Evolutionary conservation across 768 basidiomycete species (phyloP), one percentile per base, ranked within the genome.

Genomic region (Naematelia aurantialba): DNA sequence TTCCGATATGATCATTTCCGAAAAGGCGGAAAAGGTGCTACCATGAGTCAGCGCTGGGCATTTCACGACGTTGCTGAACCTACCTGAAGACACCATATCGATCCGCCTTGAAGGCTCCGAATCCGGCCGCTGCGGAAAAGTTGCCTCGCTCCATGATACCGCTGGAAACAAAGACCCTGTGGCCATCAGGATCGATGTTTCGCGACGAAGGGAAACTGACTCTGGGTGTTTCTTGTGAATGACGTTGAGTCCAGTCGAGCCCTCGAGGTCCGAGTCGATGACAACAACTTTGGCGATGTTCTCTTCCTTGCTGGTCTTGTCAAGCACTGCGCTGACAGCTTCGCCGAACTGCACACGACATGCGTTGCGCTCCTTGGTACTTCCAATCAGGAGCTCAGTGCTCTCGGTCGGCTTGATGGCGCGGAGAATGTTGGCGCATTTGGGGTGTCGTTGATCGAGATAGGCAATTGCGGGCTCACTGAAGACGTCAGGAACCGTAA

Each of bases 161-260:
- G 44, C 55, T 58, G 25, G 63, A 61, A 14, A 68, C 34, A 52
- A 68, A 62, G 25, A 65, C 60, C 34, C 62, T 58, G 49, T 26
- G 30, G 12, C 4, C 19, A 44, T 51, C 21, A 58, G 46, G n/a
- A n/a, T n/a, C n/a, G n/a, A n/a, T n/a, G n/a, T n/a, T n/a, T n/a
- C n/a, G n/a, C n/a, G n/a, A n/a, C n/a, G n/a, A n/a, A n/a, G n/a
- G n/a, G n/a, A n/a, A n/a, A 90, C 91, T 17, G 89, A 88, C 74
- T 91, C 89, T 1, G 90, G 90, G 69, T 91, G 88, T 78, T 89
- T 89, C 79, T 89, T 85, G 76, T 91, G 89, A 59, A 92, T 91
- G 50, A 82, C 85, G 78, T 89, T 91, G 66, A 92, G 79, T 56
- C 90, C 90, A 26, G 90, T 92, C 0, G 90, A 91, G 30, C 90